Evolutionary conservation across 139 green algal species (phyloP).

Genomic region (Coelastrella sp.): DNA sequence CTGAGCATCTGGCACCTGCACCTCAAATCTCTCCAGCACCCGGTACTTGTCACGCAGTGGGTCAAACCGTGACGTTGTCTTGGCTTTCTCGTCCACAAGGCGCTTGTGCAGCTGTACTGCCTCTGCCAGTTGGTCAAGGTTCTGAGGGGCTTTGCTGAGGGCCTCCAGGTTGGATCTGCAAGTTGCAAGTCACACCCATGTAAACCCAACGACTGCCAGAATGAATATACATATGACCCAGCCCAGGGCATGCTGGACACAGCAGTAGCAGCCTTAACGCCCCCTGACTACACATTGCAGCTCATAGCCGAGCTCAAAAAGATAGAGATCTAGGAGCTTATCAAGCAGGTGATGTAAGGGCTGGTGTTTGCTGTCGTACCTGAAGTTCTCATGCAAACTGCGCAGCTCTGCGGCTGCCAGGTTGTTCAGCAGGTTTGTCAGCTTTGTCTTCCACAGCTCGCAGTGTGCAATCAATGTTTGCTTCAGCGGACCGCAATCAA

Average conservation of each 20-base stretch:
- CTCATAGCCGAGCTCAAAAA: too few species aligned
- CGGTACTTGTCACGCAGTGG: constrained; percentile 82
- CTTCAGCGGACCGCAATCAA: constrained; percentile 93
- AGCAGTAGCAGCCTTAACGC: too few species aligned
- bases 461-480: constrained; percentile 84
- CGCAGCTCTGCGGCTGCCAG: constrained; percentile 75
- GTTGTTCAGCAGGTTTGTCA: constrained; percentile 80
- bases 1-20: constrained; percentile 76
- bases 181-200: neutral
- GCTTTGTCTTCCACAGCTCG: constrained; percentile 84
- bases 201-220: neutral
- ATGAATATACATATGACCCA: too few species aligned
- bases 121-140: constrained; percentile 83
- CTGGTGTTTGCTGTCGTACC: constrained; percentile 14
- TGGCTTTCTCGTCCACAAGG: constrained; percentile 71
- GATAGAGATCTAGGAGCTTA: too few species aligned
- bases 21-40: constrained; percentile 84
- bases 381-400: constrained; percentile 71
- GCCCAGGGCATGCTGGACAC: too few species aligned
- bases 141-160: constrained; percentile 49
- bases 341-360: too few species aligned
- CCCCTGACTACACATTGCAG: too few species aligned
- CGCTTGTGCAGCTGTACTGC: constrained; percentile 76
- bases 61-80: constrained; percentile 73
- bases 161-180: constrained; percentile 45